Percentiles rank a stretch among this genome's conserved stretches.
These are phyloP conservation scores for Encephalitozoon romaleae DNA, from an alignment of 371 early-diverging fungal genomes.

Conservation along the genomic window DNA sequence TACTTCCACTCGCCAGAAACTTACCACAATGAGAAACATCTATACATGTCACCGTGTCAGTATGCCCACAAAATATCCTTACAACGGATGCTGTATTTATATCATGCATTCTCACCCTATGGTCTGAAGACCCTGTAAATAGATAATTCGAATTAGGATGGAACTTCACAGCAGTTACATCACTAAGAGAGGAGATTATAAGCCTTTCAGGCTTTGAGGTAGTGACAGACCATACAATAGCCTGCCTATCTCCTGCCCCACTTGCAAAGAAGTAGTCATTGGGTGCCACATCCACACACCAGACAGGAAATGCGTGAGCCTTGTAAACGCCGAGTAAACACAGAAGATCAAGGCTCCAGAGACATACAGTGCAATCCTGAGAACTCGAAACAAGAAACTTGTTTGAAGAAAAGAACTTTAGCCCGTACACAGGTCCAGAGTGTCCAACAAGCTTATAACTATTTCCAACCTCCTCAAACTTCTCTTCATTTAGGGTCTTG, in stretches of 20 bases:
- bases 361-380: conserved; percentile 82
- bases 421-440: conserved; percentile 81
- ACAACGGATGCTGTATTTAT: conserved; percentile 79
- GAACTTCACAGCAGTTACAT: conserved; percentile 83
- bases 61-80: conserved; percentile 81
- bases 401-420: conserved; percentile 76
- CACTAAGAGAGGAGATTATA: conserved; percentile 88
- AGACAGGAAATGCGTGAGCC: conserved; percentile 92
- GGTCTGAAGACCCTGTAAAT: conserved; percentile 83
- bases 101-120: conserved; percentile 87
- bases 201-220: conserved; percentile 84
- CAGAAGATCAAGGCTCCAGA: conserved; percentile 84
- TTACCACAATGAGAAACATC: conserved; percentile 89
- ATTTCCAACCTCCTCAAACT: conserved; percentile 56
- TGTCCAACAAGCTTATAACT: conserved; percentile 73
- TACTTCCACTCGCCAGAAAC: conserved; percentile 76
- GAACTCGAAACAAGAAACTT: conserved; percentile 79
- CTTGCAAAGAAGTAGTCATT: conserved; percentile 88
- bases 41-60: conserved; percentile 70
- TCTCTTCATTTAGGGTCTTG: conserved; percentile 52
- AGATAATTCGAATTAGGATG: conserved; percentile 95
- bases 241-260: conserved; percentile 85
- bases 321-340: conserved; percentile 80
- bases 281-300: conserved; percentile 80
- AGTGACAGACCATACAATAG: conserved; percentile 86